A percentile compares a stretch with the other conserved stretches of the same genome.
These are phyloP conservation scores for Chrysanthemum seticuspe DNA, from an alignment of 129 eudicot genomes.

Conservation along the genomic window DNA sequence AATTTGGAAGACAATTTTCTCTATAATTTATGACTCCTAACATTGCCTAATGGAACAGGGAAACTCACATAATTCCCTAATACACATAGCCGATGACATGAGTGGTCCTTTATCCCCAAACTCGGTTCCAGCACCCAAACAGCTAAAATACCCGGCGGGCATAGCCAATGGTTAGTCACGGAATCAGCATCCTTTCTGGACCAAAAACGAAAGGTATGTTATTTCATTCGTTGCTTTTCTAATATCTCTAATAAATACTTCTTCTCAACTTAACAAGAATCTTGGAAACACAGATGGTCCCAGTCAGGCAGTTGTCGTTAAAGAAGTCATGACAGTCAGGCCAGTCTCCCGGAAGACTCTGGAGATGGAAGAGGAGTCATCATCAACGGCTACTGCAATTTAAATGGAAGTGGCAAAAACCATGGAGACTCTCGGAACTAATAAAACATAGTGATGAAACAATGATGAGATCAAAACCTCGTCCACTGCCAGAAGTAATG, in stretches of 20 bases:
- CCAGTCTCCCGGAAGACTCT: conserved; percentile 71
- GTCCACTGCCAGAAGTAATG: conserved; percentile 49
- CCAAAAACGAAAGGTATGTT: conserved; percentile 76
- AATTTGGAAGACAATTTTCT: conserved; percentile 1
- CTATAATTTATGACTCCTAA: conserved; percentile 6
- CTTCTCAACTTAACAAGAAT: neutral
- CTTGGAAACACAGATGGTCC: conserved; percentile 65
- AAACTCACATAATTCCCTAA: conserved; percentile 58
- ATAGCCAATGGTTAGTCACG: conserved; percentile 73
- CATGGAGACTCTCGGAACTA: conserved; percentile 92
- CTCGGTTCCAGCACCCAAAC: conserved; percentile 87
- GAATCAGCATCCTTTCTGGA: conserved; percentile 87
- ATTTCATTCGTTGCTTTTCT: conserved; percentile 10
- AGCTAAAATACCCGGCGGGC: conserved; percentile 89
- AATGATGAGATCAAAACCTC: conserved; percentile 62
- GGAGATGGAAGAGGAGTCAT: conserved; percentile 99
- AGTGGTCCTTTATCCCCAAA: conserved; percentile 78
- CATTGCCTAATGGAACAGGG: conserved; percentile 40
- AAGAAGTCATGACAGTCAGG: conserved; percentile 60
- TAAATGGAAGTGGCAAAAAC: conserved; percentile 99
- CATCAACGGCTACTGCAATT: conserved; percentile 97
- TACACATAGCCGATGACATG: conserved; percentile 77
- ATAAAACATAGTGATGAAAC: conserved; percentile 86
- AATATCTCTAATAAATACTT: neutral
- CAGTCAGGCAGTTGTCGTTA: conserved; percentile 71